phyloP scores from a whole-genome alignment of 768 basidiomycete species.

The Phlegmacium glaucopus region DNA sequence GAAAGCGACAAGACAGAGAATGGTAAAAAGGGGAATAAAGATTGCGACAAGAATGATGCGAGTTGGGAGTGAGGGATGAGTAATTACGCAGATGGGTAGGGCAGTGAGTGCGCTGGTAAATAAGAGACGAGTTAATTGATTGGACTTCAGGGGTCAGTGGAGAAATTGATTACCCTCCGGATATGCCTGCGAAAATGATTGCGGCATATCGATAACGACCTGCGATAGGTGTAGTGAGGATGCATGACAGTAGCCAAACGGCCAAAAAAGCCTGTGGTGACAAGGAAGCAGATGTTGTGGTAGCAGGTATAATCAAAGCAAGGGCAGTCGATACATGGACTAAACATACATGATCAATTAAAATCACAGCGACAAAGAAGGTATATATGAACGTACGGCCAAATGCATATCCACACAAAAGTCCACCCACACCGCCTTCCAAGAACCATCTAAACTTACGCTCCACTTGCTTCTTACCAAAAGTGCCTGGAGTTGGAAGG shows the following conservation, averaged over 20 bases:
- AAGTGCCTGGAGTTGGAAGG: slow-evolving; percentile 29
- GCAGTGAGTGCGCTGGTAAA: slow-evolving; percentile 38
- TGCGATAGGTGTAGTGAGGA: slow-evolving; percentile 44
- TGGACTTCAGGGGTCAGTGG: background rate
- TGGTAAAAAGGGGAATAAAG: slow-evolving; percentile 28
- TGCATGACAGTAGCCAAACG: slow-evolving; percentile 53
- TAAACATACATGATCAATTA: slow-evolving; percentile 5
- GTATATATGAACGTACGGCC: slow-evolving; percentile 42
- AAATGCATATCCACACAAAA: slow-evolving; percentile 54
- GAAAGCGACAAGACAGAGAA: slow-evolving; percentile 35
- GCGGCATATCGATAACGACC: slow-evolving; percentile 55
- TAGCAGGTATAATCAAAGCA: slow-evolving; percentile 51
- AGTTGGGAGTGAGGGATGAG: slow-evolving; percentile 49
- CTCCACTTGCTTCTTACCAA: slow-evolving; percentile 30
- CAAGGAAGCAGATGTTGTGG: slow-evolving; percentile 41
- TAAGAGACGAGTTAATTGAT: background rate
- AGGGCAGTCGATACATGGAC: slow-evolving; percentile 63
- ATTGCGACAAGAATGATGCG: slow-evolving; percentile 41
- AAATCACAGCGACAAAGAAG: background rate
- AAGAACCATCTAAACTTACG: slow-evolving; percentile 36
- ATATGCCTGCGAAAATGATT: slow-evolving; percentile 42
- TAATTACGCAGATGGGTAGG: slow-evolving; percentile 49
- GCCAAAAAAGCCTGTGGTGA: slow-evolving; percentile 52
- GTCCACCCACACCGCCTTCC: slow-evolving; percentile 63
- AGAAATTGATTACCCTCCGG: slow-evolving; percentile 48